Conservation (phyloP, 495 filamentous ascomycete genomes). For the Hypoxylon fragiforme region DNA sequence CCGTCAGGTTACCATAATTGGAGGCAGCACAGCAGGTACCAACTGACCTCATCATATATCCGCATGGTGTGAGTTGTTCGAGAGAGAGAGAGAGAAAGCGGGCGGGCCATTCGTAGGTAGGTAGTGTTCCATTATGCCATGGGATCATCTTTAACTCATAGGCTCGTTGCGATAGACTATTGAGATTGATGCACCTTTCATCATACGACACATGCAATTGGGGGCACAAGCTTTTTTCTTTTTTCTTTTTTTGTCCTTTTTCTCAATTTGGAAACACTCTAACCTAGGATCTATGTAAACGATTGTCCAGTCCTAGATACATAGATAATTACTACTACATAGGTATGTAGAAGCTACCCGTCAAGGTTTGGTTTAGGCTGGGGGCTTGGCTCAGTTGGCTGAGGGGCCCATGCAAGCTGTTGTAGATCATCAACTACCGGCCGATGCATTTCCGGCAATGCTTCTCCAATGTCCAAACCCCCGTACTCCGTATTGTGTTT, state of each 20-base stretch:
- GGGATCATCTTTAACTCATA: no score
- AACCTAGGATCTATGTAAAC: no score
- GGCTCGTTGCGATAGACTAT: not conserved
- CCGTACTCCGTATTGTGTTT: constrained; percentile 13
- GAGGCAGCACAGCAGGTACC: constrained; percentile 12
- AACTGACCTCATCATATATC: constrained; percentile 28
- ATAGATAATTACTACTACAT: no score
- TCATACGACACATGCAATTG: constrained; percentile 15
- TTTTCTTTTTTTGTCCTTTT: no score
- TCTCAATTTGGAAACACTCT: not conserved
- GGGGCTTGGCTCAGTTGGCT: not conserved
- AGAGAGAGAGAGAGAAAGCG: no score
- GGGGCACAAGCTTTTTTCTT: constrained; percentile 18
- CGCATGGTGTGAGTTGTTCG: constrained; percentile 18
- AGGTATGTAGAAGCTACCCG: constrained; percentile 3
- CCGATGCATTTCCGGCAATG: constrained; percentile 31
- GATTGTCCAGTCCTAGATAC: no score
- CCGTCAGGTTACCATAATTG: constrained; percentile 25
- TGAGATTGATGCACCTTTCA: not conserved
- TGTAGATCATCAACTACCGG: constrained; percentile 36
- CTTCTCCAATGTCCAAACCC: constrained; percentile 11
- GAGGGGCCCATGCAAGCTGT: constrained; percentile 9
- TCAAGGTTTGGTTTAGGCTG: constrained; percentile 8
- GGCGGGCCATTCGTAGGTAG: no score
- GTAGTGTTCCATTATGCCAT: not conserved